Evolutionary conservation across 768 basidiomycete genomes (phyloP), one percentile per base, ranked within the genome.

Genomic region (Daedaleopsis sinensis): DNA sequence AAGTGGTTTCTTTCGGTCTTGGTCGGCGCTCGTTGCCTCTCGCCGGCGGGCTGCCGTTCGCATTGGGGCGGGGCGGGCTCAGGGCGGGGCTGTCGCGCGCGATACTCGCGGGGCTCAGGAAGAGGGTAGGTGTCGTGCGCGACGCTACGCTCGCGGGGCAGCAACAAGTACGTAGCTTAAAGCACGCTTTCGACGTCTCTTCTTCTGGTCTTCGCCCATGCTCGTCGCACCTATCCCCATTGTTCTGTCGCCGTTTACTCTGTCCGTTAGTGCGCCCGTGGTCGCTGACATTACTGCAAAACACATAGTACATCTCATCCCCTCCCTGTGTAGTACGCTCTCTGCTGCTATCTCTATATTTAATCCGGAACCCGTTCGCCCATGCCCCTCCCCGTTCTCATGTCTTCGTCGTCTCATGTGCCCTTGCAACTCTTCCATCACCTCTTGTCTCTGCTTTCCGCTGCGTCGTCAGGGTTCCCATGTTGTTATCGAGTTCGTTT

Each of bases 341-440:
- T 63, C 62, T 43, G 56, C 58, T 59, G 62, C 62, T 63, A 58
- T 63, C 62, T 54, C 58, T 42, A 63, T 63, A 47, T 63, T 63
- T 59, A 63, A 42, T 13, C 35, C 32, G 52, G 52, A 53, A 53
- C 38, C 35, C 24, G 52, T 54, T 32, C 27, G 27, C 27, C 27
- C 27, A n/a, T 38, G 15, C 37, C 37, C 37, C 15, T 38, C 39
- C 39, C 3, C 5, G 5, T 10, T 10, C 10, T 42, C 27, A 3
- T 15, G n/a, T n/a, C n/a, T n/a, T n/a, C n/a, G n/a, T 39, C 32
- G 59, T 21, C 46, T 36, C 50, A 16, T 23, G 50, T 23, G 23
- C 27, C 50, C n/a, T 3, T 32, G 27, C 27, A 18, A 27, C 4
- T 32, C 27, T 32, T 3, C 27, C 27, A 32, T 32, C 27, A 23